Evolutionary conservation across 768 basidiomycete genomes (phyloP).

Genomic region (Amanita phalloides): DNA sequence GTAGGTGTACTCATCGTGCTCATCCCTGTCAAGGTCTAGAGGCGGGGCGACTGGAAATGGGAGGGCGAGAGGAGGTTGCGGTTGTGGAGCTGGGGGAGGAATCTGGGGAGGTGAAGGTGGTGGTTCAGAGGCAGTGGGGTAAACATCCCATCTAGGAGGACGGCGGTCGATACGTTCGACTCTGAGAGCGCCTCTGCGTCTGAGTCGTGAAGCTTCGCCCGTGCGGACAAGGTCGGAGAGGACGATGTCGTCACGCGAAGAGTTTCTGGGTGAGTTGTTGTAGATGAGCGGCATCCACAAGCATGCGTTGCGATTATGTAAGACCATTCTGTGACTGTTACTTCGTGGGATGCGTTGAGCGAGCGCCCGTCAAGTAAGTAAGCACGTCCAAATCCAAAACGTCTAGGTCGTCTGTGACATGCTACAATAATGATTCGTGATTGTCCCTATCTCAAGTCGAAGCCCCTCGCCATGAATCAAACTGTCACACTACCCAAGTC

Average conservation of each 20-base stretch:
- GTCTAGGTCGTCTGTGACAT: no score
- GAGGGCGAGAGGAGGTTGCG: background rate
- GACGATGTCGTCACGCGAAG: constrained; percentile 42
- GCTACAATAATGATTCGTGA: no score
- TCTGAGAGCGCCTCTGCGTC: constrained; percentile 65
- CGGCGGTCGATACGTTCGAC: constrained; percentile 28
- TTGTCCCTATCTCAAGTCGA: no score
- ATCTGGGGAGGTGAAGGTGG: background rate
- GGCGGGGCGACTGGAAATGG: constrained; percentile 1
- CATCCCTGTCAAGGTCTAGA: constrained; percentile 5
- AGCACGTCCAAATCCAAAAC: no score
- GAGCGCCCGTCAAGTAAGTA: no score
- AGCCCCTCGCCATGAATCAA: no score
- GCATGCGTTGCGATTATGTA: background rate
- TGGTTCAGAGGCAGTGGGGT: background rate
- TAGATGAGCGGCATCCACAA: background rate
- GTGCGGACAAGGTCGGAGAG: constrained; percentile 62
- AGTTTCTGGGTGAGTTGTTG: background rate
- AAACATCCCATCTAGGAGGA: constrained; percentile 1
- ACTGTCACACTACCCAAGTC: no score
- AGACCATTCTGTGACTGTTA: no score
- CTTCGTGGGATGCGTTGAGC: no score
- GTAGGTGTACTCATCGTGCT: constrained; percentile 15
- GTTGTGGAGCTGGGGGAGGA: background rate
- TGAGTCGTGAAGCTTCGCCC: constrained; percentile 62